Percentiles rank a stretch among this genome's conserved stretches.
phyloP scores from a whole-genome alignment of 2,329 filamentous ascomycete genomes.

The Aureobasidium mangrovei region DNA sequence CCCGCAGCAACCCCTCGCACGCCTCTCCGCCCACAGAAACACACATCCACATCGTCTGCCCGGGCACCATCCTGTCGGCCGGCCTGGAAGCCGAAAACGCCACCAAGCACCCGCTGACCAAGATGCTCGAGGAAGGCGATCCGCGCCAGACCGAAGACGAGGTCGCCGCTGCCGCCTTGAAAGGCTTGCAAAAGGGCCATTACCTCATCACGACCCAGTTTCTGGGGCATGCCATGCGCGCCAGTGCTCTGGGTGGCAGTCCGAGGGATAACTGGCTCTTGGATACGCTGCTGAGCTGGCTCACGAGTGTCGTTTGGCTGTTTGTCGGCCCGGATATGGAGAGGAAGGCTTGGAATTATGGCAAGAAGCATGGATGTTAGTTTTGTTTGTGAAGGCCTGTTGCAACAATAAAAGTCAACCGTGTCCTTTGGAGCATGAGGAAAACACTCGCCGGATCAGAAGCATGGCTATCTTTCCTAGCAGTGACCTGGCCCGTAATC shows the following conservation, averaged over 20 bases:
- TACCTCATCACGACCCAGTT: conserved; percentile 70
- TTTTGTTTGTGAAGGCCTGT: not conserved
- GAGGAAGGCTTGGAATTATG: conserved; percentile 48
- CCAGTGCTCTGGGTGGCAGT: conserved; percentile 43
- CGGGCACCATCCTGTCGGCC: conserved; percentile 71
- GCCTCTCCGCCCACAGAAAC: conserved; percentile 51
- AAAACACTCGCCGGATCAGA: no score
- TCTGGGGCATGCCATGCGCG: conserved; percentile 64
- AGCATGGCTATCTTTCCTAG: no score
- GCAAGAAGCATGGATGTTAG: conserved; percentile 43
- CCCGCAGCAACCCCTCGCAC: conserved; percentile 33
- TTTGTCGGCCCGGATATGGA: conserved; percentile 51
- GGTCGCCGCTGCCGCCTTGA: conserved; percentile 62
- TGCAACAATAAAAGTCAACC: no score
- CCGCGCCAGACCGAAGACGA: conserved; percentile 67
- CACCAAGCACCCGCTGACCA: conserved; percentile 72
- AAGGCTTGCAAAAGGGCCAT: conserved; percentile 68
- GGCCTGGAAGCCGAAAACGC: conserved; percentile 68
- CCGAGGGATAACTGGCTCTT: conserved; percentile 44
- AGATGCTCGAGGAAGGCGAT: conserved; percentile 73
- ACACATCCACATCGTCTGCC: conserved; percentile 72
- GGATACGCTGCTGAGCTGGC: conserved; percentile 48
- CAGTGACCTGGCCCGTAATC: no score
- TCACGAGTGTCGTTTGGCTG: conserved; percentile 46
- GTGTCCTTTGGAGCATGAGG: no score